Evolutionary conservation across 1,139 yeast genomes (phyloP), one percentile per base, ranked within the genome.

Genomic region (Lodderomyces theae): DNA sequence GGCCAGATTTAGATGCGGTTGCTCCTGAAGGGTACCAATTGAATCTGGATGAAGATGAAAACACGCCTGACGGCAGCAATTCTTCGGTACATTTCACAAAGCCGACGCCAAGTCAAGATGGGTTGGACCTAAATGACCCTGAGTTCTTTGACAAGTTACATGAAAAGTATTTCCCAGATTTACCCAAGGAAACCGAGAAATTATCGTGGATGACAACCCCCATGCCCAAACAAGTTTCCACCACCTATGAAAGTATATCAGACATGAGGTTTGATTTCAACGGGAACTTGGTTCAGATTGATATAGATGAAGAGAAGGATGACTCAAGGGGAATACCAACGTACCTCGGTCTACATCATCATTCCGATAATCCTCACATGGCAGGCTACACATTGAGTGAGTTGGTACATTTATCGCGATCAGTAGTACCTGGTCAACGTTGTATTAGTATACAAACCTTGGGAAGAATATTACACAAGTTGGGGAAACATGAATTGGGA

Each of bases 371-470:
- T 42, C 97, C 97, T 0, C 81, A 83, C 35, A 71, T 90, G 42
- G 96, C 98, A 0, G 99, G 99, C 0, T 92, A 92, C 59, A 89
- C 97, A 0, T 60, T 92, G 18, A 70, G 79, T 1, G 99, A 92
- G 57, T 69, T 92, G 39, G 85, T 86, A 0, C 95, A 85, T 52
- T 72, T 88, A 41, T 69, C 90, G 2, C 70, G 96, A 48, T 87
- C 96, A 1, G 78, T 85, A 0, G 79, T 85, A 41, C 80, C 95
- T 1, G 81, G 95, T 0, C 99, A 92, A 61, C 70, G 97, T 40
- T 79, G 94, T 47, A 74, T 92, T 17, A 89, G 96, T 18, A 81
- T 90, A 29, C 88, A 86, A 56, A 86, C 94, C 10, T 57, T 90
- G 35, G 99, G 99, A 2, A 72, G 98, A 45, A 77, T 92, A 0